phyloP scores from a whole-genome alignment of 305 asterid species.

The Solanum hybrid region DNA sequence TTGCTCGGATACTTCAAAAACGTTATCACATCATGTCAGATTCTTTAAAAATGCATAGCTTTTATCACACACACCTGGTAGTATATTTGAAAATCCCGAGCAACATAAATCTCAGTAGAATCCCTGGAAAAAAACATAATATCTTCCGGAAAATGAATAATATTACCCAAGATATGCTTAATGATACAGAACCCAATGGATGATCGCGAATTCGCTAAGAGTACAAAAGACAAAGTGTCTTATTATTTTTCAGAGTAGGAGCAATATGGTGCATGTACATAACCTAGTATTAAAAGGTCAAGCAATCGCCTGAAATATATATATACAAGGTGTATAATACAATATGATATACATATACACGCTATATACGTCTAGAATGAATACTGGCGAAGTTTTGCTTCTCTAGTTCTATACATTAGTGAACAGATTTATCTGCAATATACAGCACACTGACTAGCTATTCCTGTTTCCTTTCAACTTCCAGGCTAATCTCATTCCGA shows the following conservation, averaged over 20 bases:
- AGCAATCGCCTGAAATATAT: not conserved
- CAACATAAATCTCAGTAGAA: not conserved
- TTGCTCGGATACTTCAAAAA: not conserved
- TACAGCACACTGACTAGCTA: conserved; percentile 17
- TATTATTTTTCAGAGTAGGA: not conserved
- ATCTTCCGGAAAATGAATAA: not conserved
- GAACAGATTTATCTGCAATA: not conserved
- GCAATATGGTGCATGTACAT: not conserved
- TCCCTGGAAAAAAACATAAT: not conserved
- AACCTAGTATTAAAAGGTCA: not conserved
- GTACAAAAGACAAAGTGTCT: not conserved
- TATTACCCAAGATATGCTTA: not conserved
- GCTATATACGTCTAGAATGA: not conserved
- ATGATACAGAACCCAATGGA: not conserved
- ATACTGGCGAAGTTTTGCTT: not conserved
- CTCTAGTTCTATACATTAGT: not conserved
- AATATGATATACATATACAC: not conserved
- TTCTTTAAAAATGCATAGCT: not conserved
- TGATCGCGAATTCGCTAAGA: not conserved
- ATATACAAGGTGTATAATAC: not conserved
- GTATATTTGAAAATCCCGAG: not conserved
- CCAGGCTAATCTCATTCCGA: conserved; percentile 83
- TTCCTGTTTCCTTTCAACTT: conserved; percentile 57
- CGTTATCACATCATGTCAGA: not conserved
- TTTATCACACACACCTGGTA: not conserved